Evolutionary conservation across 2,329 filamentous ascomycete genomes (phyloP).

Genomic region (Aspergillus brunneoviolaceus): DNA sequence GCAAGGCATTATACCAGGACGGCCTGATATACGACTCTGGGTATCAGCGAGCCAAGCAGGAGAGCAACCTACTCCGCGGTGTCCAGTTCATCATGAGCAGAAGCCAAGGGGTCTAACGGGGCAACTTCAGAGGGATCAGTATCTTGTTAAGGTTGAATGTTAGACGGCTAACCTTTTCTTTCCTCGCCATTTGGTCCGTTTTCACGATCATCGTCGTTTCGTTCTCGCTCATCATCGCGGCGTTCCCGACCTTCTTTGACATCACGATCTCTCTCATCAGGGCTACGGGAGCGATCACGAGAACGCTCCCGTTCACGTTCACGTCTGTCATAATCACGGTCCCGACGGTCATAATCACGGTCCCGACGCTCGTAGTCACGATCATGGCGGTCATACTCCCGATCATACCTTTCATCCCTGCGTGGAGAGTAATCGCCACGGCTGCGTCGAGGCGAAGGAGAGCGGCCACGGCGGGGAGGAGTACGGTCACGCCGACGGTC

Average conservation of each 20-base stretch:
- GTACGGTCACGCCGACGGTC: constrained; percentile 68
- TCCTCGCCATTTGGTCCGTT: constrained; percentile 82
- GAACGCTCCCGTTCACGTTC: constrained; percentile 68
- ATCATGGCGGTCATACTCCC: constrained; percentile 68
- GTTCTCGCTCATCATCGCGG: constrained; percentile 66
- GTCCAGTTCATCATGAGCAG: constrained; percentile 90
- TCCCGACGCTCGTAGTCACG: constrained; percentile 71
- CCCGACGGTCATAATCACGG: constrained; percentile 67
- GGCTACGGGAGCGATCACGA: constrained; percentile 69
- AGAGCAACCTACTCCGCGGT: constrained; percentile 69
- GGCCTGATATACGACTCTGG: not conserved
- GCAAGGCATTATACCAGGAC: not conserved
- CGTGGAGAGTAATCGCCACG: constrained; percentile 76
- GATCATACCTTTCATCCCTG: constrained; percentile 81
- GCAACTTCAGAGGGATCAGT: constrained; percentile 29
- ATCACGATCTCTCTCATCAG: constrained; percentile 59
- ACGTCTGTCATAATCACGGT: constrained; percentile 42
- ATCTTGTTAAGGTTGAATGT: not conserved
- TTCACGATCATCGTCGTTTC: constrained; percentile 69
- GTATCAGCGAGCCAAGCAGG: constrained; percentile 16
- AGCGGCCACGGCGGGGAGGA: constrained; percentile 70
- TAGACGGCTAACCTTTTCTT: constrained; percentile 68
- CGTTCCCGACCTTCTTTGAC: constrained; percentile 39
- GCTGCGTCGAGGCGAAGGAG: constrained; percentile 57
- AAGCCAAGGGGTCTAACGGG: constrained; percentile 72